These are phyloP conservation scores for Galerina sulciceps DNA, from an alignment of 768 basidiomycete genomes.

Conservation along the genomic window DNA sequence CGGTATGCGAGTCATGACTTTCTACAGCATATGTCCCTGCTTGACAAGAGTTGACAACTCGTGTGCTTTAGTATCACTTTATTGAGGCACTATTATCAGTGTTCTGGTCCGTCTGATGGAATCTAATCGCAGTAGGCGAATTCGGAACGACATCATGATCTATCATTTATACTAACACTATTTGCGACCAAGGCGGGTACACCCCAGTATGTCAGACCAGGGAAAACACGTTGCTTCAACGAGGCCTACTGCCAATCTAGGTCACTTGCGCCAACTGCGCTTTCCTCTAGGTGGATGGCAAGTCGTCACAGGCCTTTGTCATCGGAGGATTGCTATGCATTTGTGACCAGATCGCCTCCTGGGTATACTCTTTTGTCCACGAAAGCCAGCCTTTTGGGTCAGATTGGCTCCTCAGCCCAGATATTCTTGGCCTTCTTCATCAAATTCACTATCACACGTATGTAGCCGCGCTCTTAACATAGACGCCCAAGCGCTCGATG, in stretches of 20 bases:
- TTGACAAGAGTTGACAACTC: too few species aligned
- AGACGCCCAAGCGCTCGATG: conserved; percentile 9
- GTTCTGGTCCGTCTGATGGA: too few species aligned
- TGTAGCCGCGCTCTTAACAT: background rate
- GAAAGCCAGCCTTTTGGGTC: background rate
- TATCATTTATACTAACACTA: too few species aligned
- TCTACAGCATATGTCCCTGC: too few species aligned
- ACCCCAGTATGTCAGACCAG: background rate
- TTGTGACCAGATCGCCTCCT: background rate
- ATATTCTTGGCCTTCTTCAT: background rate
- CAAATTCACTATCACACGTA: background rate
- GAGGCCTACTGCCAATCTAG: conserved; percentile 6
- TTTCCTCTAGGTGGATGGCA: background rate
- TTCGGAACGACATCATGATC: too few species aligned
- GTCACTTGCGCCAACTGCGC: conserved; percentile 6
- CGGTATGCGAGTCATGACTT: too few species aligned
- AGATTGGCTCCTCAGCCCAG: conserved; percentile 3
- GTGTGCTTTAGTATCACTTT: too few species aligned
- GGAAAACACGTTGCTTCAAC: conserved; percentile 16
- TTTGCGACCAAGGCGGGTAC: background rate
- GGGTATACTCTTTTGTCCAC: background rate
- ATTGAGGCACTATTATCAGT: too few species aligned
- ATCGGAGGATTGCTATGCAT: conserved; percentile 7
- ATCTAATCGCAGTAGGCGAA: too few species aligned
- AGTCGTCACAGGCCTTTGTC: conserved; percentile 1